Percentiles rank a stretch among this genome's conserved stretches.
These are phyloP conservation scores for Candida yuanshanica DNA, from an alignment of 805 yeast species.

Conservation along the genomic window DNA sequence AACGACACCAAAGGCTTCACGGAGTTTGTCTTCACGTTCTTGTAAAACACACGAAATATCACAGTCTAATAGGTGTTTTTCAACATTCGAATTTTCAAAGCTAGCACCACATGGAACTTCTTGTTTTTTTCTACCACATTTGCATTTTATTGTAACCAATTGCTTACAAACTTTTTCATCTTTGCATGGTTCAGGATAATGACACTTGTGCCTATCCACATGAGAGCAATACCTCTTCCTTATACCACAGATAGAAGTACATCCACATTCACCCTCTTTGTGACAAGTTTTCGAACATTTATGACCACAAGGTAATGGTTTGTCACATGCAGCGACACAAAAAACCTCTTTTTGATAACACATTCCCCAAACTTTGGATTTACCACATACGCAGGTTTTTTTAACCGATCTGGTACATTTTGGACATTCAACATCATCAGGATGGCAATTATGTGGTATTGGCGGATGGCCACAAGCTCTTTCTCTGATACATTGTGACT, in stretches of 20 bases:
- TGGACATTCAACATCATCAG: constrained; percentile 60
- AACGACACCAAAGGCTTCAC: constrained; percentile 50
- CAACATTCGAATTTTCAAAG: constrained; percentile 24
- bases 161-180: constrained; percentile 49
- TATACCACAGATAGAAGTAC: constrained; percentile 56
- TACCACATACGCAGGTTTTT: constrained; percentile 60
- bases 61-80: constrained; percentile 46
- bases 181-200: constrained; percentile 47
- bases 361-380: constrained; percentile 48
- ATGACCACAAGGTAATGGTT: constrained; percentile 42
- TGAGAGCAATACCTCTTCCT: constrained; percentile 60
- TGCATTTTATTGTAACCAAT: constrained; percentile 46
- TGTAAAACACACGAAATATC: constrained; percentile 62
- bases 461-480: constrained; percentile 65
- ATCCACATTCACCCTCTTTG: constrained; percentile 51
- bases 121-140: constrained; percentile 53
- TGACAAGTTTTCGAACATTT: constrained; percentile 53
- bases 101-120: constrained; percentile 54
- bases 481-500: constrained; percentile 52
- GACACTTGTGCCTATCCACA: constrained; percentile 58
- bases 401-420: constrained; percentile 62
- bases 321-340: constrained; percentile 63
- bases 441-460: constrained; percentile 73
- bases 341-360: constrained; percentile 65
- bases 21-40: constrained; percentile 54